Base-by-base conservation (phyloP, 805 yeast species). In the Barnettozyma wickerhamii region DNA sequence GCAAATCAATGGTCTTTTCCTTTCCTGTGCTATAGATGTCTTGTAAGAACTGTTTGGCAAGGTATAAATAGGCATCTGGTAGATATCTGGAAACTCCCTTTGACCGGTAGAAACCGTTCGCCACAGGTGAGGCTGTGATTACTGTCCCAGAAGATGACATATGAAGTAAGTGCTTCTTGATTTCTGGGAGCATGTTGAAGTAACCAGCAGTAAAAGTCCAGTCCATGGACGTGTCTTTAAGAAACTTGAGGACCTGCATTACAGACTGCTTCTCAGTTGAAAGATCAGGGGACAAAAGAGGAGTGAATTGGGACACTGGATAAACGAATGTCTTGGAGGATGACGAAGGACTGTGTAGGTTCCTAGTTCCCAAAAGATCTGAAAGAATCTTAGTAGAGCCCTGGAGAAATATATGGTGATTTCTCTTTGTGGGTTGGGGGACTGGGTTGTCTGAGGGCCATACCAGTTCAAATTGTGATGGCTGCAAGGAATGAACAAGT, bases 161-260 rank as follows among this genome's bases (percentile, higher is more conserved):
- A 27, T 69, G 63, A 26, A 87, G 58, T 21, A 93, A 66, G 20
- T 72, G 67, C 13, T 65, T 63, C 54, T 77, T 80, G 38, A 86
- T 81, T 30, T 79, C 79, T 1, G 95, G 86, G 30, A 82, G 75
- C 78, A 93, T 82, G 60, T 93, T 93, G 69, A 93, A 93, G 60
- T 93, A 93, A 2, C 99, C 99, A 0, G 98, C 96, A 0, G 99
- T 93, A 53, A 93, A 81, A 49, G 85, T 75, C 95, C 96, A 91
- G 38, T 70, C 71, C 20, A 81, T 71, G 10, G 64, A 54, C 19
- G 78, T 71, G 30, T 78, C 66, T 52, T 77, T 77, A 37, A 77
- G 65, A 43, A 69, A 71, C 3, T 86, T 72, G 31, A 86, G 65
- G 4, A 85, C 59, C 23, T 81, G 65, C 30, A 84, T 61, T 24